These are phyloP conservation scores for Metarhizium guizhouense DNA, from an alignment of 2,329 filamentous ascomycete species.

Conservation along the genomic window DNA sequence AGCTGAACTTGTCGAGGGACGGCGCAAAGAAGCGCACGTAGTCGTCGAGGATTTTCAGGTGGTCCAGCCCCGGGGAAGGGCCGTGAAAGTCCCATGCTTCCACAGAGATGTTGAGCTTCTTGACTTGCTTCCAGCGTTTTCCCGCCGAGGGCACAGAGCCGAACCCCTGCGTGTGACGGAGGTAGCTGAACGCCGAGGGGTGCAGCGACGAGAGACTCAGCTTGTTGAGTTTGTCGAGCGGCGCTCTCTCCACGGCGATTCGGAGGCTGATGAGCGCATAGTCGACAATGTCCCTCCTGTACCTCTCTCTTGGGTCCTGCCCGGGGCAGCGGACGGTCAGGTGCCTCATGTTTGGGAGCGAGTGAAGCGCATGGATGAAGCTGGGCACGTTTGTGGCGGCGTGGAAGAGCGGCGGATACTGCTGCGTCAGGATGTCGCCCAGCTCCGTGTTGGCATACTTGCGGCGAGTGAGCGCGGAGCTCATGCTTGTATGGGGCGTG, in stretches of 20 bases:
- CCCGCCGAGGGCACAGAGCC: slow-evolving; percentile 64
- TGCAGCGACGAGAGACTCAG: slow-evolving; percentile 69
- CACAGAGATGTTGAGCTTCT: slow-evolving; percentile 62
- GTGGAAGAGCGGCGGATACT: slow-evolving; percentile 85
- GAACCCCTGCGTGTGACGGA: slow-evolving; percentile 66
- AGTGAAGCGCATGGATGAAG: slow-evolving; percentile 66
- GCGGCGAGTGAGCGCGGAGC: slow-evolving; percentile 51
- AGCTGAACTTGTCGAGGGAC: slow-evolving; percentile 60
- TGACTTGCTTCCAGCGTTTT: slow-evolving; percentile 70
- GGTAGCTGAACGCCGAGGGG: slow-evolving; percentile 65
- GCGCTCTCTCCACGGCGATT: slow-evolving; percentile 69
- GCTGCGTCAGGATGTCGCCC: slow-evolving; percentile 72
- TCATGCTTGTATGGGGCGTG: slow-evolving; percentile 62
- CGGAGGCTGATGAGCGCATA: slow-evolving; percentile 82
- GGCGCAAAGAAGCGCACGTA: slow-evolving; percentile 65
- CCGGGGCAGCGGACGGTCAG: slow-evolving; percentile 69
- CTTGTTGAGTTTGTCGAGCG: slow-evolving; percentile 55
- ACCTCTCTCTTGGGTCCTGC: slow-evolving; percentile 58
- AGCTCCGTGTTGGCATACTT: slow-evolving; percentile 76
- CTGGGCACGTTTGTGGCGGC: slow-evolving; percentile 80
- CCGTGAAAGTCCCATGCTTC: slow-evolving; percentile 59
- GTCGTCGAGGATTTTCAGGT: slow-evolving; percentile 71
- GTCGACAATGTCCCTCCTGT: slow-evolving; percentile 71
- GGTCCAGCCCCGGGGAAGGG: slow-evolving; percentile 53
- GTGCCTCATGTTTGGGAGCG: slow-evolving; percentile 62